Evolutionary conservation across 2,329 filamentous ascomycete species (phyloP), one percentile per base, ranked within the genome.

Genomic region (Colletotrichum lupini): DNA sequence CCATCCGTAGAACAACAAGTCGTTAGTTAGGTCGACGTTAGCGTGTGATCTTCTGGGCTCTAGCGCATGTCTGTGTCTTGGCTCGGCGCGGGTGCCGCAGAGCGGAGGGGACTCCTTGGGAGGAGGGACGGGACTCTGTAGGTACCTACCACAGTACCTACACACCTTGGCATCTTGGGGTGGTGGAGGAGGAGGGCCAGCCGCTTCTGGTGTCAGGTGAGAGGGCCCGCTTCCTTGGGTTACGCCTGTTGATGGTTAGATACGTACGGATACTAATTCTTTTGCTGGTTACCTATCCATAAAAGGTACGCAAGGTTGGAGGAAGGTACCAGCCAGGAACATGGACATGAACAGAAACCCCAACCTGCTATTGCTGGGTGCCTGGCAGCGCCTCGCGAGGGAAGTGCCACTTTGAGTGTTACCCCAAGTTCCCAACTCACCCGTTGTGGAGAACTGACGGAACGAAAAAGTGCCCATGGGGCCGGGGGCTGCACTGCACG

Each of bases 351-450:
- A 67, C 24, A 28, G 22, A 42, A 42, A 42, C 35, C 37, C 42
- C 37, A 28, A 28, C 19, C 24, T 32, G 26, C 37, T 32, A 28
- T 24, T 52, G 42, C 60, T 57, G 46, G 65, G 65, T 72, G 65
- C 69, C 69, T 64, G 65, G 59, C 42, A 63, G 53, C 49, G 35
- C 42, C 57, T 57, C 9, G 19, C 16, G 37, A 16, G 37, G 37
- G 32, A 63, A 42, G 30, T 19, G 42, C 69, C 66, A 68, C 58
- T 63, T 59, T 42, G 52, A 63, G 60, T 69, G 58, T 58, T 37
- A 72, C 66, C 69, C 56, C 55, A 68, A 56, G 42, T n/a, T 28
- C 8, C 58, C 58, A 63, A 63, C 46, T 52, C 26, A 49, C 35
- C 22, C 35, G 11, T 11, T 68, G 69, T 69, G 66, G 69, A 69